Evolutionary conservation across 73 alveolate species (phyloP), one percentile per base, ranked within the genome.

Genomic region (Breviolum minutum): DNA sequence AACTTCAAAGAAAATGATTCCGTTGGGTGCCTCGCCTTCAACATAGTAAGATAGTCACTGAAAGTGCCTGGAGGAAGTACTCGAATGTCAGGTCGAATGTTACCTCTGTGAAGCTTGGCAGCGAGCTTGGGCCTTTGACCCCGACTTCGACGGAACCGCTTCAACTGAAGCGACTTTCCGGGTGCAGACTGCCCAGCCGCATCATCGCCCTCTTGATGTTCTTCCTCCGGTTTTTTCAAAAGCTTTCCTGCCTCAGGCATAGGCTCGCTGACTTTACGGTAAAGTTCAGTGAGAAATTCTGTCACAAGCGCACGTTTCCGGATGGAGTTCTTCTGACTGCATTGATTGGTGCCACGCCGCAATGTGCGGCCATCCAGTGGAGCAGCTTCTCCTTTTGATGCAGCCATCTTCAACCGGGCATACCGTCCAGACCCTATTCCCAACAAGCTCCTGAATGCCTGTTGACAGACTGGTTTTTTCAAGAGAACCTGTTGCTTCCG

Each of bases 221-320:
- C 91, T n/a, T 82, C 61, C 26, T 40, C 24, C 3, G 54, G 3
- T 1, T 68, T 22, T 60, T 82, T 82, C n/a, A 82, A 16, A 5
- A 73, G 61, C 73, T 82, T 70, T 29, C 62, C 62, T 4, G 92
- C 92, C 8, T 83, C 92, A 6, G 92, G 92, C 92, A 83, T 83
- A 0, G 92, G 92, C 17, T 83, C 92, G n/a, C 76, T 61, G 26
- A 83, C 12, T 0, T 71, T 83, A 12, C 22, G 26, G 26, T 83
- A 83, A 20, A 83, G 92, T 12, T 83, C 92, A 7, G 19, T 12
- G 26, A 82, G 60, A n/a, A 11, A 82, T 1, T 20, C 40, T 0
- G 26, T 20, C 12, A 82, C n/a, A 8, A 40, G 30, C 0, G 74
- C 54, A 16, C 74, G 74, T 24, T 24, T 54, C 54, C 22, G 32